These are phyloP conservation scores for Phylloporus arenicola DNA, from an alignment of 768 basidiomycete species.

Conservation along the genomic window DNA sequence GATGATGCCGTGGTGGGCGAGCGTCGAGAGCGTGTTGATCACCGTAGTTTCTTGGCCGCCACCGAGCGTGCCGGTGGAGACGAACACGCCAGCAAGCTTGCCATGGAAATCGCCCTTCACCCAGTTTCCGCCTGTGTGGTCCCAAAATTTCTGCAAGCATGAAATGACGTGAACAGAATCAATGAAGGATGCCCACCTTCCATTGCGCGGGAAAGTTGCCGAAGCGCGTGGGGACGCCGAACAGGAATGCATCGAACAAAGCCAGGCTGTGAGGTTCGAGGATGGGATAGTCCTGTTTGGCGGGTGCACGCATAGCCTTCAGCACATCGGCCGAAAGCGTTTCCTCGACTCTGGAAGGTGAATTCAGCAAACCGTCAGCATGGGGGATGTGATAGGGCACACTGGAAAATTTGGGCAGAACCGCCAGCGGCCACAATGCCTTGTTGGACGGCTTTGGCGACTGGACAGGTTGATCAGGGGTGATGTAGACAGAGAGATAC, in stretches of 20 bases:
- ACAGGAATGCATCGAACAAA: conserved; percentile 64
- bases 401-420: conserved; percentile 50
- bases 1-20: conserved; percentile 68
- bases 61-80: conserved; percentile 66
- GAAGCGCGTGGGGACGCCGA: conserved; percentile 78
- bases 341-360: conserved; percentile 58
- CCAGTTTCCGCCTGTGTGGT: conserved; percentile 69
- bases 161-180: neutral
- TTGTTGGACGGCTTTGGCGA: conserved; percentile 49
- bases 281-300: conserved; percentile 69
- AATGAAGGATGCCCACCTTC: conserved; percentile 43
- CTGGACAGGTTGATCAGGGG: conserved; percentile 31
- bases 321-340: conserved; percentile 70
- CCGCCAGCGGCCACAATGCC: conserved; percentile 50
- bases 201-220: conserved; percentile 77
- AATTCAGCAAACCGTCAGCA: neutral
- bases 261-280: conserved; percentile 50
- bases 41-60: conserved; percentile 75
- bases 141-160: conserved; percentile 59
- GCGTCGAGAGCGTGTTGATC: conserved; percentile 46
- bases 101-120: conserved; percentile 52
- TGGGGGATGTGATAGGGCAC: conserved; percentile 15
- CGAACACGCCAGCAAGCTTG: conserved; percentile 72
- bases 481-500: neutral
- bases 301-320: conserved; percentile 60